A percentile compares a stretch with the other conserved stretches of the same genome.
Evolutionary conservation across 352 stramenopile species (phyloP).

Genomic region (Aphanomyces cochlioides): DNA sequence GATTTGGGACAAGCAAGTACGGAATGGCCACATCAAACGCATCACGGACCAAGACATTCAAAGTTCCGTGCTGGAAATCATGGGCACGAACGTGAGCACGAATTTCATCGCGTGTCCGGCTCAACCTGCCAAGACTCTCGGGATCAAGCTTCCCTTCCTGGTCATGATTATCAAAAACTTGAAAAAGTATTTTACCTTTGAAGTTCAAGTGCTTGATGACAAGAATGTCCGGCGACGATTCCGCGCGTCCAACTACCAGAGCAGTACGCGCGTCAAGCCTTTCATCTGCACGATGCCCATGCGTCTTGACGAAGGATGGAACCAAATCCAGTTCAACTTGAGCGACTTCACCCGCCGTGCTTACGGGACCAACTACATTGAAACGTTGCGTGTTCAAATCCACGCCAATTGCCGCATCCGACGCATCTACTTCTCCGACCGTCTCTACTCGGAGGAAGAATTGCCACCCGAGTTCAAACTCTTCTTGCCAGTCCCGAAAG

Average conservation of each 20-base stretch:
- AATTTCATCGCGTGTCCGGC: conserved; percentile 97
- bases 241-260: conserved; percentile 96
- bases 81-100: conserved; percentile 97
- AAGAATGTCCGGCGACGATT: conserved; percentile 97
- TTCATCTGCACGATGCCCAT: conserved; percentile 99
- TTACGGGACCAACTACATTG: conserved; percentile 98
- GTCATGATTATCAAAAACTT: conserved; percentile 99
- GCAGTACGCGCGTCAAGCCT: conserved; percentile 95
- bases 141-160: conserved; percentile 97
- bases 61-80: conserved; percentile 97
- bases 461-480: conserved; percentile 97
- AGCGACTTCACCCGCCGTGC: conserved; percentile 95
- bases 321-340: conserved; percentile 99
- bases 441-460: conserved; percentile 96
- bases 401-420: conserved; percentile 97
- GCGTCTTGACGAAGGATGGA: conserved; percentile 97
- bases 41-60: conserved; percentile 98
- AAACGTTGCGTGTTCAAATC: conserved; percentile 96
- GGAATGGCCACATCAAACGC: conserved; percentile 98
- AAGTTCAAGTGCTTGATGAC: conserved; percentile 97
- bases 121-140: conserved; percentile 92
- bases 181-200: conserved; percentile 99
- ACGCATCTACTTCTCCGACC: conserved; percentile 97
- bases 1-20: conserved; percentile 97
- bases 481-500: conserved; percentile 93